A percentile compares a stretch with the other conserved stretches of the same genome.
Conservation (phyloP, 2,329 filamentous ascomycete species). For the Scedosporium aurantiacum region DNA sequence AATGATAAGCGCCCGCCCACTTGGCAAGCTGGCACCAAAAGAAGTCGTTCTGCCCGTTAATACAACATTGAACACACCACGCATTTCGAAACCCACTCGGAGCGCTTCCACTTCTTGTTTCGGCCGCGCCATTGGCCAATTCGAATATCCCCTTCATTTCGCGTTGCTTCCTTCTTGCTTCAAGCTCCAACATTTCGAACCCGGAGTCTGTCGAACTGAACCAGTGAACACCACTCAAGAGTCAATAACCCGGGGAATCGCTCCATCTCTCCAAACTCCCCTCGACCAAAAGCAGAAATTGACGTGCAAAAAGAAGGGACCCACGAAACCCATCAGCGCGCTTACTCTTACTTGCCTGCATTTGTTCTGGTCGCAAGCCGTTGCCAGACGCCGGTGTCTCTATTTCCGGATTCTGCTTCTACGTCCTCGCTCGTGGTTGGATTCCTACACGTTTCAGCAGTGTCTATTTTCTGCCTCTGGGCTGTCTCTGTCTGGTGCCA, state of each 20-base stretch:
- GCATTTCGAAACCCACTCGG: not conserved
- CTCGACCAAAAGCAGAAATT: too few species aligned
- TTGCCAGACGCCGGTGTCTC: too few species aligned
- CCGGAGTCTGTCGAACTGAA: not conserved
- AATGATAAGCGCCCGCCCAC: not conserved
- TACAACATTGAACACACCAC: not conserved
- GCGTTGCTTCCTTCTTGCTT: not conserved
- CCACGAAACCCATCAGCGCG: not conserved
- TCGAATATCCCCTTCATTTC: not conserved
- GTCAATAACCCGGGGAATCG: not conserved
- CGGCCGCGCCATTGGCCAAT: conserved; percentile 2
- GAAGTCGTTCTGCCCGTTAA: not conserved
- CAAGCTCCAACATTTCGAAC: not conserved
- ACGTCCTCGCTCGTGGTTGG: not conserved
- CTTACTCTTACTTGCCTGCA: not conserved
- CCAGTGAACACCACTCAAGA: not conserved
- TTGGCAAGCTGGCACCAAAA: too few species aligned
- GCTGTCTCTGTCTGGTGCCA: not conserved
- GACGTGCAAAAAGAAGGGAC: not conserved
- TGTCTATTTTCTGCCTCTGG: conserved; percentile 1
- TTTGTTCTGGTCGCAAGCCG: not conserved
- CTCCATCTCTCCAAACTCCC: not conserved
- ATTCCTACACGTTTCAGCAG: not conserved
- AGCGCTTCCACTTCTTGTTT: not conserved
- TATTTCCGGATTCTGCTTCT: not conserved